phyloP scores from a whole-genome alignment of 2,329 filamentous ascomycete species.

The Alternaria sp. region DNA sequence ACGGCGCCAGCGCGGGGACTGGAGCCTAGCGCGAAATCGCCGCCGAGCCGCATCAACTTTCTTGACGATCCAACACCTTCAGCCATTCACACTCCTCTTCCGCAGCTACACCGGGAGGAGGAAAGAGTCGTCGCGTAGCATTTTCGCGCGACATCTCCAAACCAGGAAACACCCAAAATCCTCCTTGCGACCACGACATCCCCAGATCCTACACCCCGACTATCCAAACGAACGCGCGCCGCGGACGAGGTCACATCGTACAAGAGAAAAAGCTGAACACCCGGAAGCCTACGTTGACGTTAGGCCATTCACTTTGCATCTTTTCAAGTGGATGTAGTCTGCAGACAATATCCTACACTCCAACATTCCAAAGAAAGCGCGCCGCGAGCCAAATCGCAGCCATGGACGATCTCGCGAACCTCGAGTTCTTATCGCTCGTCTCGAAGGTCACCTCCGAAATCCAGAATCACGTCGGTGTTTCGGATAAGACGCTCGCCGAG shows the following conservation, averaged over 20 bases:
- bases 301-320: neutral
- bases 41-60: slow-evolving; percentile 22
- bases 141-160: neutral
- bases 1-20: slow-evolving; percentile 23
- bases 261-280: neutral
- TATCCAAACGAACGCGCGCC: slow-evolving; percentile 1
- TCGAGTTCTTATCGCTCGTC: slow-evolving; percentile 92
- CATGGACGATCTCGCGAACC: slow-evolving; percentile 90
- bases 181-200: neutral
- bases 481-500: slow-evolving; percentile 93
- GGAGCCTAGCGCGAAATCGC: slow-evolving; percentile 18
- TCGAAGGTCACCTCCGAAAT: slow-evolving; percentile 94
- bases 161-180: neutral
- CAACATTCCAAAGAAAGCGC: slow-evolving; percentile 1
- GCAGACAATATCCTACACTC: neutral
- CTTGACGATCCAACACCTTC: slow-evolving; percentile 4
- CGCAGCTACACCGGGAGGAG: neutral
- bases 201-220: neutral
- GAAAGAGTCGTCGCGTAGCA: neutral
- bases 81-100: neutral
- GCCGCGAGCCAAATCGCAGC: slow-evolving; percentile 9
- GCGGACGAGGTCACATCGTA: neutral
- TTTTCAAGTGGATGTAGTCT: neutral
- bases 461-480: slow-evolving; percentile 89
- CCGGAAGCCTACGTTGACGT: neutral